phyloP scores from a whole-genome alignment of 108 stramenopile species.

The Pelagomonas calceolata region DNA sequence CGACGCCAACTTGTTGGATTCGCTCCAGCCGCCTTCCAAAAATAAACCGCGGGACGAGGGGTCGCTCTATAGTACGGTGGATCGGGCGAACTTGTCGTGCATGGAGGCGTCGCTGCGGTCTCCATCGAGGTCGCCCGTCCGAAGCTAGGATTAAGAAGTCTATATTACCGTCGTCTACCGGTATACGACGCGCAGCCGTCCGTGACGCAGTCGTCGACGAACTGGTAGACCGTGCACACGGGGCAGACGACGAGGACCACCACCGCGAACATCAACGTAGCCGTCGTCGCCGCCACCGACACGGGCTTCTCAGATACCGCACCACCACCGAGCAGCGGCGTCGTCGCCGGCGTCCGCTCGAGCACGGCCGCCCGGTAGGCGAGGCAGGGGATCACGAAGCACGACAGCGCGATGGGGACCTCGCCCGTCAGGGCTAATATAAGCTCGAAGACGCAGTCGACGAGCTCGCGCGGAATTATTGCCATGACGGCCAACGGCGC shows the following conservation, averaged over 20 bases:
- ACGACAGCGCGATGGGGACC: neutral
- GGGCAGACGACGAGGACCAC: neutral
- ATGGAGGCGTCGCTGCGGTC: no score
- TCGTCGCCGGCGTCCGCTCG: neutral
- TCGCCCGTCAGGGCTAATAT: neutral
- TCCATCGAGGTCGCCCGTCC: no score
- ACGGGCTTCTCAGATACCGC: neutral
- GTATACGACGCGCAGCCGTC: neutral
- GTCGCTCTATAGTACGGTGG: no score
- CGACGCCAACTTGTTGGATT: no score
- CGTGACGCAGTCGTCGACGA: neutral
- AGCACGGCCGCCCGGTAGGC: neutral
- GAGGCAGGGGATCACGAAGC: neutral
- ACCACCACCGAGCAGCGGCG: no score
- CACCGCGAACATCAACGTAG: neutral
- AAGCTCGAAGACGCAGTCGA: neutral
- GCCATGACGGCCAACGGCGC: neutral
- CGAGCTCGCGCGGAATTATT: neutral
- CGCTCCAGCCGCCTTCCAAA: neutral
- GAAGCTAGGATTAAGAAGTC: no score
- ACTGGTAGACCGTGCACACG: neutral
- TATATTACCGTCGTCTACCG: no score
- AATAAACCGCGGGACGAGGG: no score
- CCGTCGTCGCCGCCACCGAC: neutral
- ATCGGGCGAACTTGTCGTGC: no score